Conservation (phyloP, 1,284 basidiomycete species). For the Melanopsichium pennsylvanicum region DNA sequence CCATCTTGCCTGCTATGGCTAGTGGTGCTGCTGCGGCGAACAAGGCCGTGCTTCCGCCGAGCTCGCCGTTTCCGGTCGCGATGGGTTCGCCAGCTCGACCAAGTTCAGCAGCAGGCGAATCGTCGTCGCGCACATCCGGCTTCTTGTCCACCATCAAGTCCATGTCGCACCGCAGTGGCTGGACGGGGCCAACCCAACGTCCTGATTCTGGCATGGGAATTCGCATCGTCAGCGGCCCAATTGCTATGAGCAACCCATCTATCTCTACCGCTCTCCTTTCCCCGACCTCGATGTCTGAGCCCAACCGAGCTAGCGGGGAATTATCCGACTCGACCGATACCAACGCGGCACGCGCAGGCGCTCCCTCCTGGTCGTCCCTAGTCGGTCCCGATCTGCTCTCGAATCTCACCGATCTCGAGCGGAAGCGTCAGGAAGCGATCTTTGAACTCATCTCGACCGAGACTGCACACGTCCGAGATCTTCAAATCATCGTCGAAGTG, state of each 20-base stretch:
- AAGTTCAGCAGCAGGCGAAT: conserved; percentile 18
- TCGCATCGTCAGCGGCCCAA: conserved; percentile 36
- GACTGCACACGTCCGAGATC: conserved; percentile 92
- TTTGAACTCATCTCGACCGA: conserved; percentile 99
- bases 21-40: conserved; percentile 7
- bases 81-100: conserved; percentile 18
- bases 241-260: conserved; percentile 15
- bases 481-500: conserved; percentile 73
- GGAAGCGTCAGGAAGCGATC: conserved; percentile 96
- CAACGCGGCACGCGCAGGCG: conserved; percentile 9
- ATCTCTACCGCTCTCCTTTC: conserved; percentile 7
- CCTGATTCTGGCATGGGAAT: conserved; percentile 13
- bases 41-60: conserved; percentile 5
- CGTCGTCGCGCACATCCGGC: conserved; percentile 40
- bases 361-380: conserved; percentile 85
- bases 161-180: conserved; percentile 42
- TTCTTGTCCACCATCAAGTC: conserved; percentile 58
- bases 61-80: conserved; percentile 16
- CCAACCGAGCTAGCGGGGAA: conserved; percentile 12
- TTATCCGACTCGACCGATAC: background rate
- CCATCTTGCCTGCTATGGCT: conserved; percentile 28
- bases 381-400: conserved; percentile 82
- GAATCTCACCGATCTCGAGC: conserved; percentile 86
- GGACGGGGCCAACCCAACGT: conserved; percentile 2
- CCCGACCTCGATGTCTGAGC: conserved; percentile 13